Percentiles rank a stretch among this genome's conserved stretches.
These are phyloP conservation scores for Pseudogymnoascus sp. DNA, from an alignment of 2,329 filamentous ascomycete species.

Conservation along the genomic window DNA sequence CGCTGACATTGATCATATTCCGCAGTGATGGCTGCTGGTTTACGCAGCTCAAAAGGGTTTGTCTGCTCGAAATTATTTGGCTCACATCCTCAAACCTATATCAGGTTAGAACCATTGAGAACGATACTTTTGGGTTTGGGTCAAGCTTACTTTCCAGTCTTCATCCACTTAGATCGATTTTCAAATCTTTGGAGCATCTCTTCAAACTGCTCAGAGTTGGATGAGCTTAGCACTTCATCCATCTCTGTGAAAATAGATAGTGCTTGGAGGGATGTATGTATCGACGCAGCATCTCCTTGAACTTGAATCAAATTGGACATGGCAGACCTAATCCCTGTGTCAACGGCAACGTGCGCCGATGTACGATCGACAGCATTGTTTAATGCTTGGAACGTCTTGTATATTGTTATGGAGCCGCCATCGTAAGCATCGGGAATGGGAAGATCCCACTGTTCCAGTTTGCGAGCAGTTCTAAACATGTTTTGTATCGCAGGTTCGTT, in stretches of 20 bases:
- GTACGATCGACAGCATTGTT: conserved; percentile 53
- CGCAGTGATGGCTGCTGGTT: conserved; percentile 61
- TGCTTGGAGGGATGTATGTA: conserved; percentile 50
- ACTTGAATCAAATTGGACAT: conserved; percentile 48
- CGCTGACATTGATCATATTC: conserved; percentile 50
- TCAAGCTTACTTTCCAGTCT: conserved; percentile 61
- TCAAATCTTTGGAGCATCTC: conserved; percentile 56
- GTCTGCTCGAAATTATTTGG: conserved; percentile 71
- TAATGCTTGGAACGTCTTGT: conserved; percentile 73
- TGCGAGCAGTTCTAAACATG: conserved; percentile 71
- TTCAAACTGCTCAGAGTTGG: conserved; percentile 51
- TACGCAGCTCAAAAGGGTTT: conserved; percentile 73
- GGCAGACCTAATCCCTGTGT: conserved; percentile 52
- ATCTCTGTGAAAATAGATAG: conserved; percentile 73
- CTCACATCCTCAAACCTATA: conserved; percentile 67
- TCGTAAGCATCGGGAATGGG: conserved; percentile 57
- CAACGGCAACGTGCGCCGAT: conserved; percentile 48
- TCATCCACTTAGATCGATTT: conserved; percentile 67
- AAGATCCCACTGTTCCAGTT: conserved; percentile 86
- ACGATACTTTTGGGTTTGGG: conserved; percentile 14
- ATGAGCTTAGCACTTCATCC: conserved; percentile 63
- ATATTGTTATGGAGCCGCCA: conserved; percentile 61
- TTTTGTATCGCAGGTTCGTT: conserved; percentile 55
- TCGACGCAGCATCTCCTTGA: conserved; percentile 40
- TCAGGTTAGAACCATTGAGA: conserved; percentile 27